These are phyloP conservation scores for Oxyria digyna DNA, from an alignment of 148 eudicot genomes.

Conservation along the genomic window DNA sequence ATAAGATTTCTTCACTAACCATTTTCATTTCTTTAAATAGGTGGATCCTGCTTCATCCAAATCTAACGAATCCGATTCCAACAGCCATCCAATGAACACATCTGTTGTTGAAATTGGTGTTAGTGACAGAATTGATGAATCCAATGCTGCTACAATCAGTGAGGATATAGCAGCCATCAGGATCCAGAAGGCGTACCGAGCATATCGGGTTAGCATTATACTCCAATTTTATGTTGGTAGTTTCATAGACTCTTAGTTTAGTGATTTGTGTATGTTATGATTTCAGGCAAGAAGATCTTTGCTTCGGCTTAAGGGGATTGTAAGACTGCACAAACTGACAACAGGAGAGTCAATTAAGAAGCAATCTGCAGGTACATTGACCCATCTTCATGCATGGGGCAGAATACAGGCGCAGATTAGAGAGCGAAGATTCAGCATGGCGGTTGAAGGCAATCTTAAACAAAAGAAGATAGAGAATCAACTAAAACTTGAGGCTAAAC, in stretches of 20 bases:
- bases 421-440: constrained; percentile 70
- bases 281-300: constrained; percentile 61
- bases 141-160: constrained; percentile 12
- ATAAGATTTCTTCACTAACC: neutral
- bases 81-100: constrained; percentile 9
- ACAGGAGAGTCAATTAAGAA: constrained; percentile 36
- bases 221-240: neutral
- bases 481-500: constrained; percentile 75
- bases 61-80: constrained; percentile 21
- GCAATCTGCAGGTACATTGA: constrained; percentile 58
- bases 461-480: constrained; percentile 83
- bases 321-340: constrained; percentile 42
- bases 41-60: constrained; percentile 22
- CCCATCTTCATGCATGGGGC: constrained; percentile 69
- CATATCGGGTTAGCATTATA: constrained; percentile 30
- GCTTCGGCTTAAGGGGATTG: constrained; percentile 42
- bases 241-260: neutral
- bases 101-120: constrained; percentile 18
- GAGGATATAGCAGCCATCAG: constrained; percentile 65
- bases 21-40: constrained; percentile 19
- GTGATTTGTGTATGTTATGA: neutral
- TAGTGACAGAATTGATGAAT: constrained; percentile 16
- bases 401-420: constrained; percentile 61
- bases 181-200: constrained; percentile 75
- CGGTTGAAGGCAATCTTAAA: constrained; percentile 49